Percentiles rank a stretch among this genome's conserved stretches.
Conservation (phyloP, 495 filamentous ascomycete genomes). For the Lasiosphaeria hispida region DNA sequence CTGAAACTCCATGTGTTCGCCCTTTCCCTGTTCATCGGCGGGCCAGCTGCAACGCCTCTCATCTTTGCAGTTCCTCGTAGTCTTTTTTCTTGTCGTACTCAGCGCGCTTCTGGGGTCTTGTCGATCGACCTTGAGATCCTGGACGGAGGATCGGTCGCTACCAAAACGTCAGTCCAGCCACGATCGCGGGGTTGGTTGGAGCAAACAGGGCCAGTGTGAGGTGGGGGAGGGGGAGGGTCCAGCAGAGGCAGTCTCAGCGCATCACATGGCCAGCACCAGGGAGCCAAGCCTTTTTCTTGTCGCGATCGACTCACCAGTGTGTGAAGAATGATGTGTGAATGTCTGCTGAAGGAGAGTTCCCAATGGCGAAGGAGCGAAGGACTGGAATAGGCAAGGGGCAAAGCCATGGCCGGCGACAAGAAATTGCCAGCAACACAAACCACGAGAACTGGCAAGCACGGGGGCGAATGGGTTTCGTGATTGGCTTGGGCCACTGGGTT, state of each 20-base stretch:
- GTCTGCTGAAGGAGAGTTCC: too few species aligned
- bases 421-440: not conserved
- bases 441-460: not conserved
- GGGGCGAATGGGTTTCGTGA: too few species aligned
- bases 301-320: too few species aligned
- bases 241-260: constrained; percentile 7
- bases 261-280: constrained; percentile 2
- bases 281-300: not conserved
- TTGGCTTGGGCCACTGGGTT: not conserved
- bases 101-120: not conserved
- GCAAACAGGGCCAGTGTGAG: not conserved
- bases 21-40: constrained; percentile 20
- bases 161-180: constrained; percentile 10
- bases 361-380: too few species aligned
- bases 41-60: constrained; percentile 35
- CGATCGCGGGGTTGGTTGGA: constrained; percentile 2
- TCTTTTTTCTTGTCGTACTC: not conserved
- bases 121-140: not conserved
- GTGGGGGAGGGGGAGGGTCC: constrained; percentile 13
- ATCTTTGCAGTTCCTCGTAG: constrained; percentile 17
- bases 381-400: not conserved
- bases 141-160: not conserved
- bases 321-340: too few species aligned
- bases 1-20: constrained; percentile 37
- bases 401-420: too few species aligned